Evolutionary conservation across 371 early-diverging fungal species (phyloP).

Genomic region (Capillidium rhysosporum): DNA sequence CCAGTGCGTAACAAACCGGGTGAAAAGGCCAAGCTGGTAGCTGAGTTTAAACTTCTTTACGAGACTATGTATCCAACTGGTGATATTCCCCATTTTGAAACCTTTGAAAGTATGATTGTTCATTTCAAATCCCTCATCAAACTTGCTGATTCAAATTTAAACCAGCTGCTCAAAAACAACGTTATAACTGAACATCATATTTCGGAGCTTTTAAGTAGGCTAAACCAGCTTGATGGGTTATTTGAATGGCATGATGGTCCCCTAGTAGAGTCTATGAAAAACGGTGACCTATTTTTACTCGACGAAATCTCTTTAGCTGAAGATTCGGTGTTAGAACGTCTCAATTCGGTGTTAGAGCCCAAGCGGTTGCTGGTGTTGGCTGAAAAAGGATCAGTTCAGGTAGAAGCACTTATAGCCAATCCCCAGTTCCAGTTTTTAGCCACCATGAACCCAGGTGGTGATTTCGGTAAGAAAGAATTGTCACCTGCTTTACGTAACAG

Average conservation of each 20-base stretch:
- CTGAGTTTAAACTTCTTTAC: constrained; percentile 10
- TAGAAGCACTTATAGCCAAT: constrained; percentile 49
- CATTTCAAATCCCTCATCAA: constrained; percentile 3
- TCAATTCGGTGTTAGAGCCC: constrained; percentile 96
- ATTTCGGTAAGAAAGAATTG: constrained; percentile 99
- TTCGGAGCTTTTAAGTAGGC: constrained; percentile 8
- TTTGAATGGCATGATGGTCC: constrained; percentile 97
- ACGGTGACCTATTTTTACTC: constrained; percentile 88
- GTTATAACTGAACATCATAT: constrained; percentile 7
- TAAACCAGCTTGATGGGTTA: constrained; percentile 18
- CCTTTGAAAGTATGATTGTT: constrained; percentile 8
- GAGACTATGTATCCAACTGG: not conserved
- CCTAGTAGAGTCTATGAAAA: constrained; percentile 78
- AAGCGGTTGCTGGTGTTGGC: constrained; percentile 76
- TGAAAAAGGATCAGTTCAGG: constrained; percentile 65
- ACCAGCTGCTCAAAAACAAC: not conserved
- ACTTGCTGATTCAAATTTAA: not conserved
- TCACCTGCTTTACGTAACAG: constrained; percentile 98
- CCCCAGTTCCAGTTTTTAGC: constrained; percentile 86
- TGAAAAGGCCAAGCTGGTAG: constrained; percentile 19
- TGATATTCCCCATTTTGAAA: not conserved
- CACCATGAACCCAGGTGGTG: constrained; percentile 99
- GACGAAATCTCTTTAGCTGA: constrained; percentile 99
- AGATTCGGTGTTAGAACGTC: constrained; percentile 96
- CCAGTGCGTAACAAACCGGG: constrained; percentile 55